Evolutionary conservation across 805 yeast genomes (phyloP), one percentile per base, ranked within the genome.

Genomic region (Maudiozyma saulgeensis): DNA sequence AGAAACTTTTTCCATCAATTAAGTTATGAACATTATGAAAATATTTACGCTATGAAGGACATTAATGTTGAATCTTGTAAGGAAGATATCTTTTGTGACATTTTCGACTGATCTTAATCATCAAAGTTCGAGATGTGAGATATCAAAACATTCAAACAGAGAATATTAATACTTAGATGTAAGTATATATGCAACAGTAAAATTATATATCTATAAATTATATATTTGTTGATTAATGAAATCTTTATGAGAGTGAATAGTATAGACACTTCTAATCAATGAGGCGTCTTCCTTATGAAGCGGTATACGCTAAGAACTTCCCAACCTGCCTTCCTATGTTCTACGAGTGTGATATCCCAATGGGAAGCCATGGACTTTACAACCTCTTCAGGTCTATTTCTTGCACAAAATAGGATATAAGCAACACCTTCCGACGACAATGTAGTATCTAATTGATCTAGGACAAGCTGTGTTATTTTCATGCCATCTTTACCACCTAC

Each of bases 401-500:
- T 72, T 7, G 96, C 96, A 66, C 98, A 91, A 59, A 93, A 93
- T 34, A 93, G 68, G 13, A 93, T 82, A 58, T 88, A 91, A 0
- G 97, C 98, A 5, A 79, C 74, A 0, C 99, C 99, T 1, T 64
- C 53, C 0, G 63, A 51, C 1, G 82, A 62, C n/a, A 93, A 63
- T 1, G 79, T 75, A 0, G 48, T n/a, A 32, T 77, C 75, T 37
- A 93, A 67, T 9, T 64, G 50, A 41, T 79, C 70, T 28, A 93
- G 68, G 1, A 93, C 73, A 48, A 68, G 67, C 66, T 80, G 70
- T 0, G 99, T 93, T 19, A 87, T 81, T 23, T 74, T 80, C 98
- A 93, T 91, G 0, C 99, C 99, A 57, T 85, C 83, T 8, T 71
- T 70, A 0, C 99, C 99, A 0, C 99, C 99, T 26, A 84, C 74